Evolutionary conservation across 1,139 yeast genomes (phyloP).

Genomic region (Candida sp.): DNA sequence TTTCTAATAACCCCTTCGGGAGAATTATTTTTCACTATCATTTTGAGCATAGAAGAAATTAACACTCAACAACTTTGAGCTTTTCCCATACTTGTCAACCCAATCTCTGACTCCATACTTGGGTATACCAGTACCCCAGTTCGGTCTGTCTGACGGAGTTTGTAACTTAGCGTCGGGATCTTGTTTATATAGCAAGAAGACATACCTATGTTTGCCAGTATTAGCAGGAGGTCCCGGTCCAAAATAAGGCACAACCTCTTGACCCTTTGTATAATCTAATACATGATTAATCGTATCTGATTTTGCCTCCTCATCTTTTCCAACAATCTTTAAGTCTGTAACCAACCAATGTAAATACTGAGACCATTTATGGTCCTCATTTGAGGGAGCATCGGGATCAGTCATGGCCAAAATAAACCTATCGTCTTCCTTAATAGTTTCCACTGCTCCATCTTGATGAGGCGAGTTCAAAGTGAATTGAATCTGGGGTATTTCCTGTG

Average conservation of each 20-base stretch:
- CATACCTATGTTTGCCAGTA: constrained; percentile 83
- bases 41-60: constrained; percentile 81
- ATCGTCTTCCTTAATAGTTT: constrained; percentile 41
- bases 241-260: constrained; percentile 41
- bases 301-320: constrained; percentile 18
- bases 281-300: constrained; percentile 24
- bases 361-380: constrained; percentile 80
- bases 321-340: constrained; percentile 52
- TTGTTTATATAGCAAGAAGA: constrained; percentile 71
- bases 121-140: constrained; percentile 83
- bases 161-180: constrained; percentile 33
- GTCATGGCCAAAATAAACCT: constrained; percentile 74
- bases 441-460: constrained; percentile 33
- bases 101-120: constrained; percentile 79
- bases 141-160: constrained; percentile 61
- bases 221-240: constrained; percentile 88
- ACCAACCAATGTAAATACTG: constrained; percentile 80
- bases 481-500: constrained; percentile 63
- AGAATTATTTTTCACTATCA: constrained; percentile 15
- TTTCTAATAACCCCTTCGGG: too few relatives aligned
- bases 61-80: constrained; percentile 62
- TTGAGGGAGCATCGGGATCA: constrained; percentile 93
- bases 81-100: constrained; percentile 58
- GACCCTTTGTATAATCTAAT: constrained; percentile 37
- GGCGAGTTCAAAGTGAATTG: constrained; percentile 62